A percentile compares a stretch with the other conserved stretches of the same genome.
Conservation (phyloP, 2,329 filamentous ascomycete genomes). For the Diaporthe nobilis region DNA sequence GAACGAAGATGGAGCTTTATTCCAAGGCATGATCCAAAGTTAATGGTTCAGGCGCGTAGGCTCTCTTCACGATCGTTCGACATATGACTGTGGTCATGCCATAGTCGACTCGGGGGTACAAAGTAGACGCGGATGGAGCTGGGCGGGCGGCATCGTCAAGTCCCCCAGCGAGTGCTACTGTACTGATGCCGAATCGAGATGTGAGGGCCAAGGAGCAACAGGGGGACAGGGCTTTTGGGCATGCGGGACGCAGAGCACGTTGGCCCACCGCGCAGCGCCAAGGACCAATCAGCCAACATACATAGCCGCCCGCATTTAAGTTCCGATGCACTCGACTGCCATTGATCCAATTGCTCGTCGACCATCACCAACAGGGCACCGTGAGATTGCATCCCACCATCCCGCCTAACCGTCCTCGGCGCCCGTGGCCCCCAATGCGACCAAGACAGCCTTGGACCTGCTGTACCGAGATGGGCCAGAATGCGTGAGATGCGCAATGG, state of each 20-base stretch:
- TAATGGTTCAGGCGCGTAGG: neutral
- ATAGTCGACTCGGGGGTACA: neutral
- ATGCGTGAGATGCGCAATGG: slow-evolving; percentile 15
- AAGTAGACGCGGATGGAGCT: neutral
- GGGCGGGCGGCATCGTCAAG: slow-evolving; percentile 2
- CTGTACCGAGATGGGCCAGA: slow-evolving; percentile 23
- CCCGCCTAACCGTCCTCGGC: slow-evolving; percentile 31
- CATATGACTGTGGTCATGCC: neutral
- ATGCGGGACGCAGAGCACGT: slow-evolving; percentile 6
- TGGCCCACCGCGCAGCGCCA: slow-evolving; percentile 29
- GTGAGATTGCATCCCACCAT: slow-evolving; percentile 29
- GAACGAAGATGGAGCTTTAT: neutral
- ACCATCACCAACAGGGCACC: slow-evolving; percentile 12
- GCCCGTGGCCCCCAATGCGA: slow-evolving; percentile 22
- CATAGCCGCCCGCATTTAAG: slow-evolving; percentile 32
- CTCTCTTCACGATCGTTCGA: neutral
- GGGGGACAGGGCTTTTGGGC: slow-evolving; percentile 9
- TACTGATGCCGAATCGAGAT: slow-evolving; percentile 23
- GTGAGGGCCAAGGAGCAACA: slow-evolving; percentile 2
- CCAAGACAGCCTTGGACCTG: slow-evolving; percentile 1
- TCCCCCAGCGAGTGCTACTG: neutral
- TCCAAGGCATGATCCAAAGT: neutral
- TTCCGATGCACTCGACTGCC: slow-evolving; percentile 21
- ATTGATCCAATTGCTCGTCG: slow-evolving; percentile 27
- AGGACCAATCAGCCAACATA: slow-evolving; percentile 31